Percentiles rank a stretch among this genome's conserved stretches.
Conservation (phyloP, 345 rosid genomes). For the Crucihimalaya himalaica region DNA sequence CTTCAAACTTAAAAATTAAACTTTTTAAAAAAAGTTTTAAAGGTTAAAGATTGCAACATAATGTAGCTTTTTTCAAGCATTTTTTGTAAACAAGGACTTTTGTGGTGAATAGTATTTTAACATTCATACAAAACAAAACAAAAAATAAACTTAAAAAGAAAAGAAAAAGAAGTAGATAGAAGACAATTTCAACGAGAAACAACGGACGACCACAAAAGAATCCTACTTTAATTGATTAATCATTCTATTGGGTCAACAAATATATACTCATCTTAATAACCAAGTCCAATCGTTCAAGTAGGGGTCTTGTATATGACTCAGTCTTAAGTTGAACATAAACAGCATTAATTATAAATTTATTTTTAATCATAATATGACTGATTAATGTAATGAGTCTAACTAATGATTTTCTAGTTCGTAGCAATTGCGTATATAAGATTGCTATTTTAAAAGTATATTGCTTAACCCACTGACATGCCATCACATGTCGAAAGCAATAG, state of each 20-base stretch:
- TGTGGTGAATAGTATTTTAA: no score
- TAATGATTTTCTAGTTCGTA: background rate
- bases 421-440: background rate
- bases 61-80: no score
- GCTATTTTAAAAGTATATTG: background rate
- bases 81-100: no score
- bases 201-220: slow-evolving; percentile 16
- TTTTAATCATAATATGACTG: background rate
- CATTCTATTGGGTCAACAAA: slow-evolving; percentile 14
- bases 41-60: no score
- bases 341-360: background rate
- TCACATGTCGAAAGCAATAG: background rate
- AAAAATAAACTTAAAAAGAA: background rate
- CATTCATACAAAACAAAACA: no score
- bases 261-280: slow-evolving; percentile 22
- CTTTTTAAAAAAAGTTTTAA: no score
- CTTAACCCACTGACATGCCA: background rate
- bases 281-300: slow-evolving; percentile 32
- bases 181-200: slow-evolving; percentile 16
- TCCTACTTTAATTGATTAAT: slow-evolving; percentile 33
- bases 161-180: background rate
- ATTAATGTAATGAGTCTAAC: background rate
- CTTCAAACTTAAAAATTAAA: background rate
- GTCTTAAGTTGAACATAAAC: slow-evolving; percentile 28
- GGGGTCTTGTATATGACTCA: slow-evolving; percentile 31